Evolutionary conservation across 1,284 basidiomycete genomes (phyloP), one percentile per base, ranked within the genome.

Genomic region (Porogramme epimiltina): DNA sequence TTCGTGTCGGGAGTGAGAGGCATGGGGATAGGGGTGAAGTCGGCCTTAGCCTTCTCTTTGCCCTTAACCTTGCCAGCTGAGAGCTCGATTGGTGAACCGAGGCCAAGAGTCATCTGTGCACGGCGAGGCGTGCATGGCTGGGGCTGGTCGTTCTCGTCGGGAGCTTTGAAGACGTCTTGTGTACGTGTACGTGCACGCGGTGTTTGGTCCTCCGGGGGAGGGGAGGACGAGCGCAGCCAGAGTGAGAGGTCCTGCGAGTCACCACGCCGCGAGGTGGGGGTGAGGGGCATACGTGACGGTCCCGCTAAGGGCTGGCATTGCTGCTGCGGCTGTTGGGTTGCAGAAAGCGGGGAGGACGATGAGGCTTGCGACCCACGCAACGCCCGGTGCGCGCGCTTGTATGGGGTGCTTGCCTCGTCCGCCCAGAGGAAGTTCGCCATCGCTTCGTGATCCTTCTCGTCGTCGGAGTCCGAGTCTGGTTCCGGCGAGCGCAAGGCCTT

Each of bases 381-480:
- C 25, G 24, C 45, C 22, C 33, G 25, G 9, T 24, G 41, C 11
- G 18, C 23, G 9, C 37, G 22, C 41, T 43, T 20, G 18, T 55
- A 44, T 0, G 58, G 47, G 5, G 59, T 46, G 16, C 52, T 56
- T 3, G 49, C 53, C 23, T 56, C 48, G 16, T 51, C 49, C 9
- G 55, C 62, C 39, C 63, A 68, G 2, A 66, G 42, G 23, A 53
- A 51, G 8, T 61, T 56, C 4, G 62, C 64, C 0, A 65, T 59
- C 33, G 51, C 28, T 8, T 51, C 59, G 26, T 59, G 56, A 13
- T 44, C 28, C 8, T 59, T 59, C 8, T 58, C 59, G 39, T 64
- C 60, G 28, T 61, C 58, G 11, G 62, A 56, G 23, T 66, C 64
- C 10, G 64, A 64, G 22, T 68, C 66, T 16, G 56, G 55, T 25